Percentiles rank a stretch among this genome's conserved stretches.
phyloP scores from a whole-genome alignment of 768 basidiomycete species.

The Calocera cornea region DNA sequence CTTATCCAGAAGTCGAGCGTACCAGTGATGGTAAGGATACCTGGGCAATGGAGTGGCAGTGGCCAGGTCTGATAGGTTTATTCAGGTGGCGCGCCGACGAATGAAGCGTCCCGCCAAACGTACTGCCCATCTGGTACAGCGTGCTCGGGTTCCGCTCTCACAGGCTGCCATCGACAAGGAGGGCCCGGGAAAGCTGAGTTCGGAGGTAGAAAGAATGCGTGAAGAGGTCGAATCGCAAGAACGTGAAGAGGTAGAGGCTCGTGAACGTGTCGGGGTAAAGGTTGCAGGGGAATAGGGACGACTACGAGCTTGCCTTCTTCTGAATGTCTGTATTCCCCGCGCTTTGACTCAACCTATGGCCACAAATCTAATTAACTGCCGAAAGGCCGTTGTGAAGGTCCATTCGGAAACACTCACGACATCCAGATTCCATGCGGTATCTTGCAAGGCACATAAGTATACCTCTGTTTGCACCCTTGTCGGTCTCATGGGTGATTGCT shows the following conservation, averaged over 20 bases:
- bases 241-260: background rate
- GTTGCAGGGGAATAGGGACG: background rate
- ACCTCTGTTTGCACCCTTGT: no score
- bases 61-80: background rate
- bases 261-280: background rate
- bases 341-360: no score
- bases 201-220: constrained; percentile 69
- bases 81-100: constrained; percentile 62
- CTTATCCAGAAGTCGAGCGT: constrained; percentile 89
- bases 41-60: background rate
- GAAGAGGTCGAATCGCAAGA: constrained; percentile 63
- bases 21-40: constrained; percentile 62
- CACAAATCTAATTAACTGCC: no score
- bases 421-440: no score
- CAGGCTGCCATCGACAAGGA: constrained; percentile 79
- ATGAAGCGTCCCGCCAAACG: constrained; percentile 77
- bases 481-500: no score
- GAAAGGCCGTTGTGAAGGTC: no score
- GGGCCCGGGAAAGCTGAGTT: constrained; percentile 63
- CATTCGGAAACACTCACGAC: no score
- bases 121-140: constrained; percentile 67
- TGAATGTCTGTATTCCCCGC: no score
- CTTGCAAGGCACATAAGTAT: no score
- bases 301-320: background rate
- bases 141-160: constrained; percentile 71